Percentiles rank a stretch among this genome's conserved stretches.
phyloP scores from a whole-genome alignment of 768 basidiomycete genomes.

The Cantharellus anzutake region DNA sequence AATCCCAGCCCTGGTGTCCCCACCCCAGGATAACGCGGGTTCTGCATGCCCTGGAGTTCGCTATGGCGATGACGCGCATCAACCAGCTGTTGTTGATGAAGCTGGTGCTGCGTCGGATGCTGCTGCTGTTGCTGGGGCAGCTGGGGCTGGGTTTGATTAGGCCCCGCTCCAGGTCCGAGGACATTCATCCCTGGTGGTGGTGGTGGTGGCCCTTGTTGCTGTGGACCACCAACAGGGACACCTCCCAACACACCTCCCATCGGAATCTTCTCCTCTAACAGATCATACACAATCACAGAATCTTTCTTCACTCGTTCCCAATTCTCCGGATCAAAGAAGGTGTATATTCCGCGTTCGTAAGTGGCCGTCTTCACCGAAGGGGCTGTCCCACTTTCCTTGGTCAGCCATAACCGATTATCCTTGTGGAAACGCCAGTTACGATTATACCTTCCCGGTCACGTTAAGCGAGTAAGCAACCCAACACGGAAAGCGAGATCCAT shows the following conservation, averaged over 20 bases:
- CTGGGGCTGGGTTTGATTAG: neutral
- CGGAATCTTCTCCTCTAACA: constrained; percentile 36
- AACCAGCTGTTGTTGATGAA: neutral
- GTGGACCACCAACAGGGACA: neutral
- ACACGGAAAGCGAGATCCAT: neutral
- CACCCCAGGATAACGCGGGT: neutral
- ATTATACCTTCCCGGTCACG: constrained; percentile 40
- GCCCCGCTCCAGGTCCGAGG: neutral
- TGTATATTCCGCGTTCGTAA: constrained; percentile 76
- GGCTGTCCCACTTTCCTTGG: constrained; percentile 66
- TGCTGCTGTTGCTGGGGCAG: neutral
- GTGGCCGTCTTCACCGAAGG: constrained; percentile 61
- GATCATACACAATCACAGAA: constrained; percentile 53
- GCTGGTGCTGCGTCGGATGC: neutral
- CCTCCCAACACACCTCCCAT: neutral
- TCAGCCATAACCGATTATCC: constrained; percentile 70
- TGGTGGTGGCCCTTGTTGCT: neutral
- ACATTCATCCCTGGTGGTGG: neutral
- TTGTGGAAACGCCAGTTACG: constrained; percentile 97
- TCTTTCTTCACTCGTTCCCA: constrained; percentile 64
- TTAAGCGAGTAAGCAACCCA: too few relatives aligned
- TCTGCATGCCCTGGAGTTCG: neutral
- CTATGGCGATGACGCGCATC: neutral
- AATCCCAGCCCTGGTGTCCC: neutral
- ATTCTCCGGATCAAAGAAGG: constrained; percentile 73